A percentile compares a stretch with the other conserved stretches of the same genome.
phyloP scores from a whole-genome alignment of 2,329 filamentous ascomycete species.

The Colletotrichum gloeosporioides region DNA sequence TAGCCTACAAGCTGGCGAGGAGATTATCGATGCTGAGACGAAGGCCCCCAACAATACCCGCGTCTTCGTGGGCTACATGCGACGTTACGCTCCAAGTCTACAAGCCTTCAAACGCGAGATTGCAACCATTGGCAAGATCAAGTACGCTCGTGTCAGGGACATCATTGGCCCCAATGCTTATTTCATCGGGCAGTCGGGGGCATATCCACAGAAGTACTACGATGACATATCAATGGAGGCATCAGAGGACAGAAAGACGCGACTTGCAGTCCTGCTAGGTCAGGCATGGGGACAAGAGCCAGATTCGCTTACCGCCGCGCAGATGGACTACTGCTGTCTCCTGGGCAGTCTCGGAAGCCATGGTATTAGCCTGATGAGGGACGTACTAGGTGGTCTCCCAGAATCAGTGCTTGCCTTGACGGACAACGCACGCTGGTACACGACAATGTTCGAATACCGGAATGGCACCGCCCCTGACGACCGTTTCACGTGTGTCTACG shows the following conservation, averaged over 20 bases:
- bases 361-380: conserved; percentile 59
- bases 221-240: background rate
- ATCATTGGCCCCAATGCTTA: conserved; percentile 28
- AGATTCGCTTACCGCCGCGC: conserved; percentile 28
- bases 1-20: conserved; percentile 43
- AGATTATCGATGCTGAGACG: conserved; percentile 51
- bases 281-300: conserved; percentile 23
- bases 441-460: background rate
- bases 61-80: conserved; percentile 63
- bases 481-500: conserved; percentile 41
- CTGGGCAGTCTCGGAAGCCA: conserved; percentile 57
- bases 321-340: conserved; percentile 41
- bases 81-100: conserved; percentile 56
- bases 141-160: conserved; percentile 51
- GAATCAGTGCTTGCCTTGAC: background rate
- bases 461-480: background rate
- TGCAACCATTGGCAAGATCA: conserved; percentile 47
- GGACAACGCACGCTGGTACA: background rate
- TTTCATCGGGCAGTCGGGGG: background rate
- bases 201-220: conserved; percentile 25
- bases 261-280: background rate
- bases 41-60: conserved; percentile 36
- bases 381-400: conserved; percentile 30
- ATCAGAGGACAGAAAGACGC: background rate
- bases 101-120: conserved; percentile 56